Evolutionary conservation across 2,329 filamentous ascomycete genomes (phyloP), one percentile per base, ranked within the genome.

Genomic region (Escovopsis sp.): DNA sequence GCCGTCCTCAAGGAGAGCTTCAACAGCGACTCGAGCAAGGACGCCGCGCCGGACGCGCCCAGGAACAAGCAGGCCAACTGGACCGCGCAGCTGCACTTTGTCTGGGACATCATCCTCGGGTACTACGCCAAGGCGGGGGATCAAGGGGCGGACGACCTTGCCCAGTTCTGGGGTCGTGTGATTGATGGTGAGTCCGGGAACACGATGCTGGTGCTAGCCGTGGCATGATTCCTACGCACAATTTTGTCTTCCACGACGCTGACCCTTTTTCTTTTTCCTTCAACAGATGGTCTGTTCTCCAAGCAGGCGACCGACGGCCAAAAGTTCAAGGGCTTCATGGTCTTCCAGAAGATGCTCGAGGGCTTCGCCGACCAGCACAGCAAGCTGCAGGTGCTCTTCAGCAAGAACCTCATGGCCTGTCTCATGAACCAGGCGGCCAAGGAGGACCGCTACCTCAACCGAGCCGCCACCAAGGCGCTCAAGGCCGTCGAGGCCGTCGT

Each of bases 321-420:
- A 43, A 96, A 95, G 60, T 86, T 85, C 53, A 87, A 86, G 60
- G 91, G 91, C 0, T 89, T 96, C 61, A 77, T 88, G 53, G 73
- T 96, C 2, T 85, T 95, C 53, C 78, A 81, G 51, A 84, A 81
- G 53, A 75, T 87, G 51, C 63, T 95, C 4, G 64, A 71, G 36
- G 64, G 65, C 4, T 60, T 72, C 8, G 64, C 67, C 29, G 67
- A 52, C 56, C 74, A 58, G 16, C 54, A 54, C 14, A 40, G 49
- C 43, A 72, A 70, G 51, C 73, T 65, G 40, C 69, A 59, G 48
- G 68, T 61, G 8, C 66, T 94, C 1, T 94, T 96, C 57, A 87
- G 84, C 52, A 77, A 79, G 47, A 94, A 94, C 52, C 66, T 95
- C 16, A 78, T 93, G 62, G 72, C 77, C 39, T 89, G 81, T 53